Evolutionary conservation across 169 alveolate species (phyloP).

Genomic region (Perkinsus olseni): DNA sequence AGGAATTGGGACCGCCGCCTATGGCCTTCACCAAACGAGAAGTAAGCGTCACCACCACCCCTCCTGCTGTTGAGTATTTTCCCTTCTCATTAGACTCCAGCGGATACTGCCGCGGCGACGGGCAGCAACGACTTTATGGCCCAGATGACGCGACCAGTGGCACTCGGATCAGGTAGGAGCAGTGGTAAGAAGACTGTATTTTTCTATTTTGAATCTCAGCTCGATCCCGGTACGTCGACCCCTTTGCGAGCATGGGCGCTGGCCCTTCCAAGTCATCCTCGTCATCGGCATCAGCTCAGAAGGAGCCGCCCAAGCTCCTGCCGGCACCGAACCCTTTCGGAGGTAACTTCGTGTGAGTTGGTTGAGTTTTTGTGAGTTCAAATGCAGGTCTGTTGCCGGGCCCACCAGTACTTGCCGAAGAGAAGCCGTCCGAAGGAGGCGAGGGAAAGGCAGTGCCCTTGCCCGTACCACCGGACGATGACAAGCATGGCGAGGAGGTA

Average conservation of each 20-base stretch:
- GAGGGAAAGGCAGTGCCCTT: neutral
- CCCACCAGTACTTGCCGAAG: neutral
- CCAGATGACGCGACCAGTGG: neutral
- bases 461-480: neutral
- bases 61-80: too few relatives aligned
- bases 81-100: neutral
- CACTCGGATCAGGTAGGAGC: neutral
- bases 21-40: neutral
- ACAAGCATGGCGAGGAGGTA: neutral
- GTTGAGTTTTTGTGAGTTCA: neutral
- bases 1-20: neutral
- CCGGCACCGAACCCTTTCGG: neutral
- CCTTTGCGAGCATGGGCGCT: neutral
- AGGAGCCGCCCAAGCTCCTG: neutral
- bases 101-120: neutral
- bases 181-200: too few relatives aligned
- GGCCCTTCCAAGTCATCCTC: neutral
- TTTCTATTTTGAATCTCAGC: neutral
- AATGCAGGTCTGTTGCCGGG: neutral
- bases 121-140: neutral
- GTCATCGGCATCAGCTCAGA: neutral
- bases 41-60: neutral
- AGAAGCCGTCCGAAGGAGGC: neutral
- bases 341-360: neutral
- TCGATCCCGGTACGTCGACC: neutral